Conservation (phyloP, 2,329 filamentous ascomycete species). For the Phialophora macrospora region DNA sequence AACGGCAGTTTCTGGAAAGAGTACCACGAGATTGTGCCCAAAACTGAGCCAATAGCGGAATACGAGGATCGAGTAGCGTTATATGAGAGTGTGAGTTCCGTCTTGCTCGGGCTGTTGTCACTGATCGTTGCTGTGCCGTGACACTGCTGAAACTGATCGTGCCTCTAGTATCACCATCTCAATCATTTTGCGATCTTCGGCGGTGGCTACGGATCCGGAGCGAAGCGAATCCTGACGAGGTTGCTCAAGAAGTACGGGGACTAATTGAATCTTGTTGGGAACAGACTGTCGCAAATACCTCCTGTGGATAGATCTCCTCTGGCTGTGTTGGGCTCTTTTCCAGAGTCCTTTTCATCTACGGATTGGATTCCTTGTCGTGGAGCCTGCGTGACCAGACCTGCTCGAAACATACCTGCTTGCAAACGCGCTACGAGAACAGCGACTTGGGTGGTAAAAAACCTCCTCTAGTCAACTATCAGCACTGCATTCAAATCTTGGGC, state of each 20-base stretch:
- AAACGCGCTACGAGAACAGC: too few species aligned
- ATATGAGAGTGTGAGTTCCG: slow-evolving; percentile 67
- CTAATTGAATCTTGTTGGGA: neutral
- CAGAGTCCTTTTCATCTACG: too few species aligned
- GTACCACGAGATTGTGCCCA: slow-evolving; percentile 76
- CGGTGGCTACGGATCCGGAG: slow-evolving; percentile 74
- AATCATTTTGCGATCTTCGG: slow-evolving; percentile 90
- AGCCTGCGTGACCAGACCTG: too few species aligned
- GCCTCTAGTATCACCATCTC: slow-evolving; percentile 72
- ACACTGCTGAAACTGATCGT: neutral
- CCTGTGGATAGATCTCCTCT: too few species aligned
- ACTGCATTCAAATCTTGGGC: too few species aligned
- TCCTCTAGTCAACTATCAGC: too few species aligned
- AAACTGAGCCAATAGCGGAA: slow-evolving; percentile 78
- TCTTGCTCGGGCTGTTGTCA: neutral
- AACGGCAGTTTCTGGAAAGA: slow-evolving; percentile 72
- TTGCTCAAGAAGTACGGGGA: slow-evolving; percentile 73
- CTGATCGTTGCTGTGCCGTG: neutral
- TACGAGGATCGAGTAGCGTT: slow-evolving; percentile 81
- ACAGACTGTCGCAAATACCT: neutral
- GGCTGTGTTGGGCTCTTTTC: too few species aligned
- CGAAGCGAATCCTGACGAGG: slow-evolving; percentile 77
- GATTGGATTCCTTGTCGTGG: too few species aligned
- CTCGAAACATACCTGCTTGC: too few species aligned
- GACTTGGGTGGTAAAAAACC: too few species aligned